Evolutionary conservation across 2,329 filamentous ascomycete species (phyloP).

Genomic region (Aspergillus ustus): DNA sequence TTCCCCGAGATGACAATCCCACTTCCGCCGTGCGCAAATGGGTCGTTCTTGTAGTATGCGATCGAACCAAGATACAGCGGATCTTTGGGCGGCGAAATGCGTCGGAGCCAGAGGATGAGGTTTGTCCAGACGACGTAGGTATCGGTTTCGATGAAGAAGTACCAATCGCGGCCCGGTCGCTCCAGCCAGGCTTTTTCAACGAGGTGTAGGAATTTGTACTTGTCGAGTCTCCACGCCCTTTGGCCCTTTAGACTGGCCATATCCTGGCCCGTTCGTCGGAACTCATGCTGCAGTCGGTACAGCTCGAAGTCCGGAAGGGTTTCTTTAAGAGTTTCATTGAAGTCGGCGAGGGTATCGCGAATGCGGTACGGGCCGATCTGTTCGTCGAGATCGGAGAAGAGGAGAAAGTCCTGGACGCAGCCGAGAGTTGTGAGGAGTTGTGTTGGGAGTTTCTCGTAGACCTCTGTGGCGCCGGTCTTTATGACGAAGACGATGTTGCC

Average conservation of each 20-base stretch:
- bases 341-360: conserved; percentile 39
- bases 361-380: conserved; percentile 37
- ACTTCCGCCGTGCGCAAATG: conserved; percentile 62
- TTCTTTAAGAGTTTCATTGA: conserved; percentile 46
- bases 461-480: conserved; percentile 63
- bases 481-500: conserved; percentile 57
- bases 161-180: conserved; percentile 62
- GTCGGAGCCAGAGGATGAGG: conserved; percentile 53
- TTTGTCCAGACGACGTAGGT: conserved; percentile 62
- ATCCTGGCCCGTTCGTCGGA: conserved; percentile 52
- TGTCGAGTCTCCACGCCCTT: conserved; percentile 60
- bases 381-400: conserved; percentile 45
- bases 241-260: conserved; percentile 23
- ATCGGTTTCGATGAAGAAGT: conserved; percentile 64
- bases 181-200: conserved; percentile 58
- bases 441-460: conserved; percentile 57
- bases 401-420: conserved; percentile 56
- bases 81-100: conserved; percentile 48
- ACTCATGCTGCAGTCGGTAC: conserved; percentile 48
- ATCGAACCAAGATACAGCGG: conserved; percentile 58
- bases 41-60: conserved; percentile 47
- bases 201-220: conserved; percentile 67
- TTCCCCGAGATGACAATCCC: conserved; percentile 56
- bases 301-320: conserved; percentile 57
- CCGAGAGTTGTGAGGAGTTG: conserved; percentile 59